Base-by-base conservation (phyloP, 208 protist genomes). In the Leptomonas seymouri region DNA sequence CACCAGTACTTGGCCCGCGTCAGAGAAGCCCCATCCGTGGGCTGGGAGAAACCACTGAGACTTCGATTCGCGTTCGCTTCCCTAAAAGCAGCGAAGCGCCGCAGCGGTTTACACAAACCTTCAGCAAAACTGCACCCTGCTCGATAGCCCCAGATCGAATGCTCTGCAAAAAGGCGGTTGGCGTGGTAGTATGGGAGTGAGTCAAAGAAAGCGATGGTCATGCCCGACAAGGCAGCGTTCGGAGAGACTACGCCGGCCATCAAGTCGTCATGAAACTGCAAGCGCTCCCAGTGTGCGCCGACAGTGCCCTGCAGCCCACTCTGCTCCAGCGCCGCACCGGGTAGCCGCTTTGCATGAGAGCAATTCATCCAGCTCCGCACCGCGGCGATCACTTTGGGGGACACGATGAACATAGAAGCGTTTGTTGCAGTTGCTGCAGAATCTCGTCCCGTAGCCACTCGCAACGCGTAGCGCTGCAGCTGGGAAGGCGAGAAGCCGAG, bases 231-330 rank as follows among this genome's bases (percentile, higher is more conserved):
- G 5, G 66, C 59, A 0, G 85, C 71, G 7, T 74, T 51, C 18
- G 67, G 53, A 1, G 50, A 41, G 3, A 79, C 71, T 0, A 87
- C 67, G 25, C 87, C 93, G 2, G 81, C 70, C 93, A 97, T 97
- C 6, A 91, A 65, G 30, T 97, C 93, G 48, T 93, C 86, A 9
- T 64, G 66, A 48, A 89, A 81, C 42, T 77, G 48, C 12, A 79
- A 36, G 15, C 87, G 80, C 67, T 95, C 87, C 93, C 87, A 97
- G 78, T 97, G 93, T 11, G 79, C 83, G 12, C 75, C 31, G 1
- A 72, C 86, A 0, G 89, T 94, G n/a, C 87, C 88, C 7, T 60
- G 55, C 9, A 72, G 83, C 21, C 90, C 90, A 36, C 87, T 77
- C 46, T 84, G 74, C 56, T 96, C 90, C 3, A 95, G 42, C 30